Percentiles rank a stretch among this genome's conserved stretches.
Evolutionary conservation across 75 land plant genomes (phyloP).

Genomic region (Pseudotsuga menziesii): DNA sequence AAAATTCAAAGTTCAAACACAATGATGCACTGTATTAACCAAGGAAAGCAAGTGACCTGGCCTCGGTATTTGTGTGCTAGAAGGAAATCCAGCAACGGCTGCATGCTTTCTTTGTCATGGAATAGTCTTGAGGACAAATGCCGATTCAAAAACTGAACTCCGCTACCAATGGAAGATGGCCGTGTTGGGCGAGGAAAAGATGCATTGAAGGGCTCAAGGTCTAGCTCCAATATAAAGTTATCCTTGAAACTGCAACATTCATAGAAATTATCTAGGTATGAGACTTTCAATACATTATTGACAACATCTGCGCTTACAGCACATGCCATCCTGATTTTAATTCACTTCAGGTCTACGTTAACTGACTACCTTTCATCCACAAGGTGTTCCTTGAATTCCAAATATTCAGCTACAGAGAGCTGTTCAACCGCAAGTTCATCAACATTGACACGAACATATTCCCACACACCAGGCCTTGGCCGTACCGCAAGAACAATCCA

Average conservation of each 20-base stretch:
- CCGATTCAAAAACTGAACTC: conserved; percentile 86
- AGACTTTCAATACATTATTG: neutral
- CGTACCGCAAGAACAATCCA: conserved; percentile 57
- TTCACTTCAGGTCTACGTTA: neutral
- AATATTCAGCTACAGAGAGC: conserved; percentile 48
- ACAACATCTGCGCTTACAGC: neutral
- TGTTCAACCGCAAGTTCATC: conserved; percentile 56
- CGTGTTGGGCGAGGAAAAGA: conserved; percentile 44
- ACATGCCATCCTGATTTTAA: neutral
- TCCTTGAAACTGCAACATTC: conserved; percentile 20
- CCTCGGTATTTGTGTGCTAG: conserved; percentile 74
- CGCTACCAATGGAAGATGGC: conserved; percentile 65
- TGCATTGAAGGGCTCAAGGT: conserved; percentile 63
- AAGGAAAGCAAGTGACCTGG: conserved; percentile 29
- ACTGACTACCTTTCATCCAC: conserved; percentile 25
- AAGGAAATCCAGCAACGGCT: conserved; percentile 74
- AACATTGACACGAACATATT: conserved; percentile 57
- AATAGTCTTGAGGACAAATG: conserved; percentile 83
- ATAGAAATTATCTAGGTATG: neutral
- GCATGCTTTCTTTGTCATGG: conserved; percentile 53
- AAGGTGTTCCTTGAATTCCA: conserved; percentile 53
- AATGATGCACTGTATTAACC: neutral
- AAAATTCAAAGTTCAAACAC: neutral
- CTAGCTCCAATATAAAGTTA: conserved; percentile 55
- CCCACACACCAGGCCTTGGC: conserved; percentile 69